phyloP scores from a whole-genome alignment of 805 yeast species.

The Suhomyces vadensis region DNA sequence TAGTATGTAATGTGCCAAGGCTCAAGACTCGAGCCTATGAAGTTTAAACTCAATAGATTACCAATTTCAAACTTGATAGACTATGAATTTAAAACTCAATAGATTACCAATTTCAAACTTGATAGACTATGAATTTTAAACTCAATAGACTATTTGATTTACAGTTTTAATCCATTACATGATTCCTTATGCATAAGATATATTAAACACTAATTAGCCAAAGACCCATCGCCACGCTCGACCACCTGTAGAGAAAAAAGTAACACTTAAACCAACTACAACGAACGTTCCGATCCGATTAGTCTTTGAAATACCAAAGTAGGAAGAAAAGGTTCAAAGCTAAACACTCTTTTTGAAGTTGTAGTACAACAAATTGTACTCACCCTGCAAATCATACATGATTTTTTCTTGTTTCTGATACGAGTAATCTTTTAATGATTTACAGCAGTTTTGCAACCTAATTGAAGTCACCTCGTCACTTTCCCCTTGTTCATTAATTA shows the following conservation, averaged over 20 bases:
- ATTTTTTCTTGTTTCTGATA: slow-evolving; percentile 68
- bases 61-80: too few relatives aligned
- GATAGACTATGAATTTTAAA: too few relatives aligned
- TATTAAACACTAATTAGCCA: too few relatives aligned
- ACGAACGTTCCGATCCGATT: slow-evolving; percentile 4
- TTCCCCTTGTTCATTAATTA: slow-evolving; percentile 29
- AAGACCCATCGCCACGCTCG: too few relatives aligned
- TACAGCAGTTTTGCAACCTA: slow-evolving; percentile 21
- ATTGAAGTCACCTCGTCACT: slow-evolving; percentile 11
- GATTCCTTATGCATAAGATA: too few relatives aligned
- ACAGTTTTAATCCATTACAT: too few relatives aligned
- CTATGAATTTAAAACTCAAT: too few relatives aligned
- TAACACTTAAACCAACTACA: slow-evolving; percentile 17
- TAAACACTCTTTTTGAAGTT: slow-evolving; percentile 49
- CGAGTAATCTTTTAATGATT: slow-evolving; percentile 35
- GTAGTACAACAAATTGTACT: slow-evolving; percentile 70
- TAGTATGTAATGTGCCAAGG: too few relatives aligned
- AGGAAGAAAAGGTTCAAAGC: slow-evolving; percentile 1
- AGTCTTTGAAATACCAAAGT: not conserved
- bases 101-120: too few relatives aligned
- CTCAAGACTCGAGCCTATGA: too few relatives aligned
- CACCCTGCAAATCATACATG: slow-evolving; percentile 67
- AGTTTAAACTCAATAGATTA: too few relatives aligned
- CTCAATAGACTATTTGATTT: too few relatives aligned
- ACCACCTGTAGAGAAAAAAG: slow-evolving; percentile 15